Evolutionary conservation across 257 asterid genomes (phyloP), one percentile per base, ranked within the genome.

Genomic region (Leonotis leonurus): DNA sequence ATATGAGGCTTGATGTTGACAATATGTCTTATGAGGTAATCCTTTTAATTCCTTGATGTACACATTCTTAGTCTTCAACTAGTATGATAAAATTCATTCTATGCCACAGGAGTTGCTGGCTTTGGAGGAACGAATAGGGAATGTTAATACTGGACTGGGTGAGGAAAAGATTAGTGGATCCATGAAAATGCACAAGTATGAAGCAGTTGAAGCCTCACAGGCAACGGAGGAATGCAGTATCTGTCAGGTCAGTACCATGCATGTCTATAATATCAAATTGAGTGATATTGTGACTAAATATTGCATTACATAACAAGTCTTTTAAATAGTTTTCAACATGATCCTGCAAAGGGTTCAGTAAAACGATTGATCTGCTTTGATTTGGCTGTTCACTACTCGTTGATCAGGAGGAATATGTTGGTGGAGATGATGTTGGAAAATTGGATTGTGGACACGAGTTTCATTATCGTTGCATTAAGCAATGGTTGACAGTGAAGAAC

Each of bases 1-100:
- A 78, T 48, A 77, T 91, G 96, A 82, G 96, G 80, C 95, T 91
- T 12, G 98, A 91, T 53, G 88, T 88, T 54, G 98, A 88, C 68
- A 88, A 82, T 45, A 88, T 88, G 98, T 80, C 95, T 9, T 88
- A 91, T 21, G 95, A 88, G 95, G 98, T 91, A 77, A 50, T 63
- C 43, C 29, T 36, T 58, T 17, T 58, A 29, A 26, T 1, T 51
- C 57, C 35, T 51, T 21, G 57, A 29, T 30, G 21, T 6, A 21
- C 55, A 8, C 16, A 26, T 52, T 8, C 24, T 14, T 29, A 26
- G 14, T 27, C 58, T 52, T 26, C 24, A 25, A 52, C n/a, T 14
- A 53, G 3, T 3, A 8, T 7, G n/a, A 14, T 53, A 52, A 52
- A 52, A n/a, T 14, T n/a, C 24, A 2, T 9, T 45, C 22, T 36